A percentile compares a stretch with the other conserved stretches of the same genome.
Conservation (phyloP, 768 basidiomycete species). For the Naematelia encephala region DNA sequence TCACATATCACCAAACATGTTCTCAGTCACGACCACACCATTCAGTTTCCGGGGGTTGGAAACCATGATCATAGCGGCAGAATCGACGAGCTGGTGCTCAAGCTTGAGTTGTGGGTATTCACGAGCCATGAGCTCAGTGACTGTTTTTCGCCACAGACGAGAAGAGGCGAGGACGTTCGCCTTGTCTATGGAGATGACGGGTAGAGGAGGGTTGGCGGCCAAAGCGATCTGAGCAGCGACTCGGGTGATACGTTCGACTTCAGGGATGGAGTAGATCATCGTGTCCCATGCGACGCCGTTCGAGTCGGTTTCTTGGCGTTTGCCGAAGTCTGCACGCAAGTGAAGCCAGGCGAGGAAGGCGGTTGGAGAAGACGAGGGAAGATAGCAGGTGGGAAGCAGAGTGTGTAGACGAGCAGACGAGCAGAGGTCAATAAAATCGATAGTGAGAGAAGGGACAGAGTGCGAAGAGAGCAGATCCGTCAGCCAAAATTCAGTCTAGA, state of each 20-base stretch:
- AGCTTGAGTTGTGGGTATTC: slow-evolving; percentile 86
- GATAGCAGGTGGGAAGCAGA: neutral
- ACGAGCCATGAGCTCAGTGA: slow-evolving; percentile 72
- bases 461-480: neutral
- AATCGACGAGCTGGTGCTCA: slow-evolving; percentile 91
- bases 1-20: slow-evolving; percentile 95
- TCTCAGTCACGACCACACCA: slow-evolving; percentile 91
- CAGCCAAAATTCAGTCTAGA: neutral
- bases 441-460: too few species aligned
- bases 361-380: neutral
- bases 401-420: too few species aligned
- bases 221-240: slow-evolving; percentile 92
- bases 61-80: slow-evolving; percentile 93
- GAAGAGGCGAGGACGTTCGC: slow-evolving; percentile 97
- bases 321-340: slow-evolving; percentile 67
- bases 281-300: slow-evolving; percentile 77
- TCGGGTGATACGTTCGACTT: slow-evolving; percentile 90
- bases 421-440: too few species aligned
- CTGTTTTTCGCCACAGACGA: slow-evolving; percentile 88
- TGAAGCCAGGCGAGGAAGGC: neutral
- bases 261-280: slow-evolving; percentile 84
- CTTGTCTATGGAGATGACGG: slow-evolving; percentile 93
- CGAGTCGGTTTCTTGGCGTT: slow-evolving; percentile 78
- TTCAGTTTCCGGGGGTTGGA: slow-evolving; percentile 85
- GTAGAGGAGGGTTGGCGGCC: slow-evolving; percentile 73